These are phyloP conservation scores for Teunomyces stri DNA, from an alignment of 805 yeast genomes.

Conservation along the genomic window DNA sequence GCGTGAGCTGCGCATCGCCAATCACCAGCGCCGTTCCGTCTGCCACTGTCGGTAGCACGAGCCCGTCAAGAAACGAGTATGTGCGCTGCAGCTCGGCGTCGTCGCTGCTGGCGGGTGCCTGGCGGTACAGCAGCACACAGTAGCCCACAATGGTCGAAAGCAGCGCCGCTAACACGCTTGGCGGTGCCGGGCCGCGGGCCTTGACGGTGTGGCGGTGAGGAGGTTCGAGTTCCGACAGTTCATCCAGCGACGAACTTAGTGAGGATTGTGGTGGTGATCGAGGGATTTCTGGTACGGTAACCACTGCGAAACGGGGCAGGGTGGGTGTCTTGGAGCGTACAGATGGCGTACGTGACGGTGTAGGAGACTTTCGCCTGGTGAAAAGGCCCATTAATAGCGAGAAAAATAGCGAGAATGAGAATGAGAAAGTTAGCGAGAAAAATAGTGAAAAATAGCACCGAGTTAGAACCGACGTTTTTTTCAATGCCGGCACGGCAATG, in stretches of 20 bases:
- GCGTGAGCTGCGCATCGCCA: conserved; percentile 24
- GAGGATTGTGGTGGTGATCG: no score
- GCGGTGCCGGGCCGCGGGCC: conserved; percentile 12
- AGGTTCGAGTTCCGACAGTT: conserved; percentile 12
- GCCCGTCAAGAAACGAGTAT: conserved; percentile 24
- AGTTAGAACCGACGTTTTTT: background rate
- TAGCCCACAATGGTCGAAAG: conserved; percentile 32
- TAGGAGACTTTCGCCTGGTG: conserved; percentile 6
- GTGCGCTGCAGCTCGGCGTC: conserved; percentile 35
- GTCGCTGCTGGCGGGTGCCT: conserved; percentile 19
- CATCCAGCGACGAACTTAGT: no score
- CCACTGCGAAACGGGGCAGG: no score
- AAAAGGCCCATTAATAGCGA: conserved; percentile 23
- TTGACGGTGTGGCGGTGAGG: conserved; percentile 28
- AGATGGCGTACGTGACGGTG: conserved; percentile 5
- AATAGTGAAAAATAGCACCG: background rate
- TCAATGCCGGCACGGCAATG: no score
- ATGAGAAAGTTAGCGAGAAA: conserved; percentile 9
- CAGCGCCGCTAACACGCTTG: conserved; percentile 18
- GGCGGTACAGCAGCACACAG: conserved; percentile 27
- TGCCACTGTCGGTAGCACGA: conserved; percentile 22
- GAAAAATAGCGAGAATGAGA: background rate
- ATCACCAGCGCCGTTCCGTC: conserved; percentile 21
- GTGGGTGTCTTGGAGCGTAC: background rate
- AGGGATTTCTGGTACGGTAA: no score